phyloP scores from a whole-genome alignment of 164 flowering plant species.

The Liriodendron chinense region DNA sequence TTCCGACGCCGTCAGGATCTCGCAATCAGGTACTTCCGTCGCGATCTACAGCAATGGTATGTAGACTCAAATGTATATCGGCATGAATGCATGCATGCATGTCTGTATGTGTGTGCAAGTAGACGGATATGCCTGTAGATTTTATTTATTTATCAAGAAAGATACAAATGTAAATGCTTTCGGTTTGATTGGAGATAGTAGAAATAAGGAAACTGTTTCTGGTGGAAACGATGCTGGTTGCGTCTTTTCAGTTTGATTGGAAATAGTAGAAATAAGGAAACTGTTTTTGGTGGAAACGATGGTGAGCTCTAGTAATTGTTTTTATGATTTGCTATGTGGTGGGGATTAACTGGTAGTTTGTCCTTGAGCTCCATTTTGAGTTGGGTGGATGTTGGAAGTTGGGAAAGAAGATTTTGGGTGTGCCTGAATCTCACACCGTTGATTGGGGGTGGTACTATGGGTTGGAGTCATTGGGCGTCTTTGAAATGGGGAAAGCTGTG shows the following conservation, averaged over 20 bases:
- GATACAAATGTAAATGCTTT: background rate
- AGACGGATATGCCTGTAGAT: background rate
- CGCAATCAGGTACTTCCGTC: constrained; percentile 33
- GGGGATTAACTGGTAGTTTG: too few species aligned
- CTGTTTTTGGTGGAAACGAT: background rate
- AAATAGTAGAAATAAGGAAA: background rate
- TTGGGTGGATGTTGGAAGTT: too few species aligned
- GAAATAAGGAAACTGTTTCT: background rate
- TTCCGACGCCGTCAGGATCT: constrained; percentile 18
- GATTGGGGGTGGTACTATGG: too few species aligned
- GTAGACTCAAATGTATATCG: background rate
- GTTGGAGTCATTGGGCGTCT: too few species aligned
- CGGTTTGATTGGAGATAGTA: background rate
- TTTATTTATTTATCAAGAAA: background rate
- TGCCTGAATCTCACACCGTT: too few species aligned
- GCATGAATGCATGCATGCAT: background rate
- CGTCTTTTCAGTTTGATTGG: background rate
- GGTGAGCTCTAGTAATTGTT: background rate
- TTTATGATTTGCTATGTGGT: too few species aligned
- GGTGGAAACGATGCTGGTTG: background rate
- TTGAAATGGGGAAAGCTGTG: too few species aligned
- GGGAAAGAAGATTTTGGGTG: too few species aligned
- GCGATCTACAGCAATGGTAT: background rate
- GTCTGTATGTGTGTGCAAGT: background rate
- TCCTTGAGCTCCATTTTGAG: too few species aligned